Conservation (phyloP, 2,329 filamentous ascomycete genomes). For the Aspergillus sp. region DNA sequence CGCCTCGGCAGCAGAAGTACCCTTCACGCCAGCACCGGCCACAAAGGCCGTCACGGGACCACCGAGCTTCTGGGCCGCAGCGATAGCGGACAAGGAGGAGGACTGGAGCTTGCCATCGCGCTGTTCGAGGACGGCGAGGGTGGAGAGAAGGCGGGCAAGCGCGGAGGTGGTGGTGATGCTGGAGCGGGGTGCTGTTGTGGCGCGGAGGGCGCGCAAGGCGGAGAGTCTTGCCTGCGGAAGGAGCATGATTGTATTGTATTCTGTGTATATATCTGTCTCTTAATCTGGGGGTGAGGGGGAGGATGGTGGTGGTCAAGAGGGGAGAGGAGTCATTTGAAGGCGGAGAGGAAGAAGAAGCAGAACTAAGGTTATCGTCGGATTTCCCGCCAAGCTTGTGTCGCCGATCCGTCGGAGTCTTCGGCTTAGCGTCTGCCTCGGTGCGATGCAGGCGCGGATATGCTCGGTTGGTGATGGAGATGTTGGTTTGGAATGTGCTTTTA, state of each 20-base stretch:
- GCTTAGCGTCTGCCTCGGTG: slow-evolving; percentile 7
- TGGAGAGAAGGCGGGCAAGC: slow-evolving; percentile 73
- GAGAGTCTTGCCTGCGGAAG: slow-evolving; percentile 39
- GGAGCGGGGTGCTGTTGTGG: slow-evolving; percentile 39
- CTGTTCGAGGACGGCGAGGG: slow-evolving; percentile 89
- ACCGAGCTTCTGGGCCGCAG: slow-evolving; percentile 82
- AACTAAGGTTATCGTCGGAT: slow-evolving; percentile 8
- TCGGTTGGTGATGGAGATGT: not conserved
- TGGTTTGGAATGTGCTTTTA: not conserved
- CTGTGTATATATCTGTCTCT: not conserved
- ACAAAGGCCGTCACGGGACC: slow-evolving; percentile 84
- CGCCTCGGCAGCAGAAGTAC: slow-evolving; percentile 72
- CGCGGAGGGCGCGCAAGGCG: slow-evolving; percentile 45
- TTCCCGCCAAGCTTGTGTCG: not conserved
- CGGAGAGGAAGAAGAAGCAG: slow-evolving; percentile 19
- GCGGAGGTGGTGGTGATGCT: slow-evolving; percentile 55
- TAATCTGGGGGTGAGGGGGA: not conserved
- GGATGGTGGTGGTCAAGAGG: not conserved
- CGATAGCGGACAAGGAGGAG: slow-evolving; percentile 80
- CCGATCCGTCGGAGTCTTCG: slow-evolving; percentile 4
- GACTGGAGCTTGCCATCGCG: slow-evolving; percentile 81
- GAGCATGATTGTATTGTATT: slow-evolving; percentile 26
- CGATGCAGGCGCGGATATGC: slow-evolving; percentile 22
- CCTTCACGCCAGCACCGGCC: slow-evolving; percentile 75
- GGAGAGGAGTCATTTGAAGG: not conserved